Evolutionary conservation across 1,139 yeast species (phyloP).

Genomic region (Sugiyamaella xylanicola): DNA sequence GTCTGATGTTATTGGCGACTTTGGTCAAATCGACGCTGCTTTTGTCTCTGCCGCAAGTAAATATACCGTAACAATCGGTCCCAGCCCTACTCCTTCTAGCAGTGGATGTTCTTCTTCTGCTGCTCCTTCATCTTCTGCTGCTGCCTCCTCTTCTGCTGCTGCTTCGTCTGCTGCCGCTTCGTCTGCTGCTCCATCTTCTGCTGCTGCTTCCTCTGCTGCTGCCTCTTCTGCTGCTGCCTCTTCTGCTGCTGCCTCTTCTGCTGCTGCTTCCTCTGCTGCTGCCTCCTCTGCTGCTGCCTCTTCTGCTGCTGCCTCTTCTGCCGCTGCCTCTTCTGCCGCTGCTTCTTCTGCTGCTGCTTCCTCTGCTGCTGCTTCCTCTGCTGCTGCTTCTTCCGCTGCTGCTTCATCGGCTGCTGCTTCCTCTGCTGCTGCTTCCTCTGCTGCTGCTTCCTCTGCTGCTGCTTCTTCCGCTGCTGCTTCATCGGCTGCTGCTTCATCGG

Average conservation of each 20-base stretch:
- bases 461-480: neutral
- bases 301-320: neutral
- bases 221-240: slow-evolving; percentile 1
- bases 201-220: slow-evolving; percentile 1
- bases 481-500: neutral
- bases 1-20: slow-evolving; percentile 2
- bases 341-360: neutral
- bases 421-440: slow-evolving; percentile 2
- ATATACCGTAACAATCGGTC: slow-evolving; percentile 13
- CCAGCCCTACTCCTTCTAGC: slow-evolving; percentile 13
- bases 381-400: slow-evolving; percentile 10
- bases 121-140: neutral
- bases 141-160: neutral
- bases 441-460: neutral
- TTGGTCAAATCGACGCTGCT: slow-evolving; percentile 18
- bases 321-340: neutral
- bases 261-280: neutral
- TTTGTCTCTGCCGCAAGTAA: slow-evolving; percentile 16
- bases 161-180: neutral
- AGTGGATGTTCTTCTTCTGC: slow-evolving; percentile 8
- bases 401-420: neutral
- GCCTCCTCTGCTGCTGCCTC: neutral
- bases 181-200: neutral
- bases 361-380: neutral
- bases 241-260: neutral